These are phyloP conservation scores for Leishmania arabica DNA, from an alignment of 208 protist genomes.

Conservation along the genomic window DNA sequence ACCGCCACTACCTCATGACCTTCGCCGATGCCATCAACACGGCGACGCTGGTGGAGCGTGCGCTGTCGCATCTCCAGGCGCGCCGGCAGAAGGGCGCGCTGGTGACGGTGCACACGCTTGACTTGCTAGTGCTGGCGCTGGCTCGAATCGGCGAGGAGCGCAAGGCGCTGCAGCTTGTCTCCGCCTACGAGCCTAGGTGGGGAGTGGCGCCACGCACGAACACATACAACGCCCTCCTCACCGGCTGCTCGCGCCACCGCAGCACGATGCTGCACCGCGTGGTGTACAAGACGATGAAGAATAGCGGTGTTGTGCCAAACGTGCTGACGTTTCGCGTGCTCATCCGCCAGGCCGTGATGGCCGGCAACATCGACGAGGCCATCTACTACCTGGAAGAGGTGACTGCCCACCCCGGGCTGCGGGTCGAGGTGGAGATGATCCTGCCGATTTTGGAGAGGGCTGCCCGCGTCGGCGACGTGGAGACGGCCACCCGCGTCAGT, in stretches of 20 bases:
- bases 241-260: conserved; percentile 41
- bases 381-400: conserved; percentile 76
- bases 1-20: conserved; percentile 74
- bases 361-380: conserved; percentile 82
- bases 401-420: conserved; percentile 52
- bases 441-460: conserved; percentile 82
- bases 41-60: conserved; percentile 44
- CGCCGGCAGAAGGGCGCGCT: conserved; percentile 39
- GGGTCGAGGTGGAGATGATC: conserved; percentile 90
- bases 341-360: conserved; percentile 78
- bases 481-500: conserved; percentile 74
- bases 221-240: conserved; percentile 76
- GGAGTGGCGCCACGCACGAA: conserved; percentile 66
- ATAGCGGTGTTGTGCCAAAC: conserved; percentile 68
- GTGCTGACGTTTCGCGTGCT: conserved; percentile 75
- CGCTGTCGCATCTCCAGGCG: conserved; percentile 47
- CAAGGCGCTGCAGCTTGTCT: conserved; percentile 62
- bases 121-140: conserved; percentile 71
- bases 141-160: conserved; percentile 70
- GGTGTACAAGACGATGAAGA: conserved; percentile 63
- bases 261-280: conserved; percentile 64
- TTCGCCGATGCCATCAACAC: conserved; percentile 59
- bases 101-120: conserved; percentile 77
- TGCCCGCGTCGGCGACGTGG: conserved; percentile 72
- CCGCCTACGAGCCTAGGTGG: conserved; percentile 59